Evolutionary conservation across 2,329 filamentous ascomycete genomes (phyloP).

Genomic region (Mariannaea elegans): DNA sequence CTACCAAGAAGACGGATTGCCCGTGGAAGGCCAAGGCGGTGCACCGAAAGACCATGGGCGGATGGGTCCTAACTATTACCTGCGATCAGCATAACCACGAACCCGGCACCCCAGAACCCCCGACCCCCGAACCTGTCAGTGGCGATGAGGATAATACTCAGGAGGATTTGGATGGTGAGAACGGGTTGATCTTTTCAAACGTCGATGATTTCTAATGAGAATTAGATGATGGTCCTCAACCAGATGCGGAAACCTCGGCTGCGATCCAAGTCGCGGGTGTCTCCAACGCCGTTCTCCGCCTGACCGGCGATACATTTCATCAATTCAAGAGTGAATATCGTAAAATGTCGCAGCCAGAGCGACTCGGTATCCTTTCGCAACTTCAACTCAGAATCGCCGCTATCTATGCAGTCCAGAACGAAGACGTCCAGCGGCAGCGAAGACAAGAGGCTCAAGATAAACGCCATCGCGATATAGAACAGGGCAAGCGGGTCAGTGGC

Average conservation of each 20-base stretch:
- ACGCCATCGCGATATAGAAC: slow-evolving; percentile 50
- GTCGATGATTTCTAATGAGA: slow-evolving; percentile 23
- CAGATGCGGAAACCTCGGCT: slow-evolving; percentile 48
- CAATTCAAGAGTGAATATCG: slow-evolving; percentile 55
- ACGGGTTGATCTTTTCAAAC: slow-evolving; percentile 17
- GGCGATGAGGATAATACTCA: slow-evolving; percentile 45
- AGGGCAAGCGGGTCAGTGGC: slow-evolving; percentile 34
- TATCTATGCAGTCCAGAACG: slow-evolving; percentile 56
- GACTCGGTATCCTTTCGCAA: slow-evolving; percentile 50
- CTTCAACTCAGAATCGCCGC: slow-evolving; percentile 54
- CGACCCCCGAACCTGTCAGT: slow-evolving; percentile 46
- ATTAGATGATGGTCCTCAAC: slow-evolving; percentile 42
- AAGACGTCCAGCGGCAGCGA: slow-evolving; percentile 52
- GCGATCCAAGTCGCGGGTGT: slow-evolving; percentile 53
- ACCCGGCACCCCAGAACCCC: slow-evolving; percentile 54
- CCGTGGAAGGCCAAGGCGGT: slow-evolving; percentile 58
- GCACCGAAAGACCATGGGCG: slow-evolving; percentile 53
- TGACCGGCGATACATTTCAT: slow-evolving; percentile 55
- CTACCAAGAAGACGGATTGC: slow-evolving; percentile 57
- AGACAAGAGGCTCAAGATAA: slow-evolving; percentile 50
- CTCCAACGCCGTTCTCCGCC: slow-evolving; percentile 48
- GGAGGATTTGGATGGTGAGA: slow-evolving; percentile 37
- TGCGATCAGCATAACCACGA: slow-evolving; percentile 57
- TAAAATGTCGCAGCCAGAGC: slow-evolving; percentile 52
- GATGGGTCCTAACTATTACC: slow-evolving; percentile 55